A percentile compares a stretch with the other conserved stretches of the same genome.
Evolutionary conservation across 2,329 filamentous ascomycete species (phyloP).

Genomic region (Penicillium sp.): DNA sequence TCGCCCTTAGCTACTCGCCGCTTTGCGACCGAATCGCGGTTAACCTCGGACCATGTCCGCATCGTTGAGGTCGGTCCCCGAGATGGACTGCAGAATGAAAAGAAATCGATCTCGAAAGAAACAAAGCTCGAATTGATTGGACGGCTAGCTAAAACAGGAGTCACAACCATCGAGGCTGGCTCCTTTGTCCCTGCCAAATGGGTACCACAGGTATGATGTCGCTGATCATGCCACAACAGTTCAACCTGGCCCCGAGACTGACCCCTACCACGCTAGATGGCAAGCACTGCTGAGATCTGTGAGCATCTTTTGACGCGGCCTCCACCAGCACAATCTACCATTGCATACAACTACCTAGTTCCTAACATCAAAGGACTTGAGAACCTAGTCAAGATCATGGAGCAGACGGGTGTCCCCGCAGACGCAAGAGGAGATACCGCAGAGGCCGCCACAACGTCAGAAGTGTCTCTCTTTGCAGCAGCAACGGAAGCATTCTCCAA

Average conservation of each 20-base stretch:
- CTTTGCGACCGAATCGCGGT: slow-evolving; percentile 43
- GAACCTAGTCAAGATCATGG: slow-evolving; percentile 58
- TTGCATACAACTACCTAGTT: slow-evolving; percentile 68
- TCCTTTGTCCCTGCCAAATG: slow-evolving; percentile 58
- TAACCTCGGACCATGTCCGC: slow-evolving; percentile 52
- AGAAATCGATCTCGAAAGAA: slow-evolving; percentile 49
- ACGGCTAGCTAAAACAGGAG: slow-evolving; percentile 49
- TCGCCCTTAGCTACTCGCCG: slow-evolving; percentile 26
- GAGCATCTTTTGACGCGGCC: slow-evolving; percentile 54
- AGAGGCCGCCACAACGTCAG: slow-evolving; percentile 44
- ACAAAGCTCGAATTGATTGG: slow-evolving; percentile 54
- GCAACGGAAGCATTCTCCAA: slow-evolving; percentile 67
- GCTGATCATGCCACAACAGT: slow-evolving; percentile 2
- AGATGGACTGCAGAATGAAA: slow-evolving; percentile 58
- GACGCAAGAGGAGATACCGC: slow-evolving; percentile 30
- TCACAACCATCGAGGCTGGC: slow-evolving; percentile 55
- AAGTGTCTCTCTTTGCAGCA: slow-evolving; percentile 66
- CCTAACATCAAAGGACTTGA: slow-evolving; percentile 65
- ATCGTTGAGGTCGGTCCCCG: slow-evolving; percentile 57
- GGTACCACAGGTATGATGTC: slow-evolving; percentile 52
- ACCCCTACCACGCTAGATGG: slow-evolving; percentile 54
- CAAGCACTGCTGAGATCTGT: slow-evolving; percentile 63
- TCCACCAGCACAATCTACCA: slow-evolving; percentile 52
- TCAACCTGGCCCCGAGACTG: neutral
- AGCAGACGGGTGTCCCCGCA: slow-evolving; percentile 40